phyloP scores from a whole-genome alignment of 2,329 filamentous ascomycete genomes.

The Parascedosporium putredinis region DNA sequence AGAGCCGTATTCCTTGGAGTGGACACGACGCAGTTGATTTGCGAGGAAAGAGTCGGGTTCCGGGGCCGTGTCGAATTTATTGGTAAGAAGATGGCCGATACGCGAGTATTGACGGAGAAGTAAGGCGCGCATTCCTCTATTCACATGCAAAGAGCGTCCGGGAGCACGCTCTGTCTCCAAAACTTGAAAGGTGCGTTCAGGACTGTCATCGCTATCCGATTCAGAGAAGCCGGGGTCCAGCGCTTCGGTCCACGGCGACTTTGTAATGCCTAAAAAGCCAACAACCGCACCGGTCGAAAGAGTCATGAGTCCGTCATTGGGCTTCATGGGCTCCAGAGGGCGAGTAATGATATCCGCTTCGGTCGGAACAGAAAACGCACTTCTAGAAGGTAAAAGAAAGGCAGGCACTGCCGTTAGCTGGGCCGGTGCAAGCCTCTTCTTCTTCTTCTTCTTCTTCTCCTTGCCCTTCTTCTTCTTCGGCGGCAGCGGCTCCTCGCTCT shows the following conservation, averaged over 20 bases:
- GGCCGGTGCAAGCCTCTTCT: neutral
- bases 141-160: neutral
- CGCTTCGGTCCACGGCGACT: neutral
- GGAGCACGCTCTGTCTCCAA: neutral
- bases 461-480: no score
- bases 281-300: neutral
- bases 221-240: neutral
- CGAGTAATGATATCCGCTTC: neutral
- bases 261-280: neutral
- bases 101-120: neutral
- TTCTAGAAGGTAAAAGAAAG: neutral
- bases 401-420: neutral
- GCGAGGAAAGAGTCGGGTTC: neutral
- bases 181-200: neutral
- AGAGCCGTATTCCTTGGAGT: neutral
- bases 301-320: slow-evolving; percentile 8
- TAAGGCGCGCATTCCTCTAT: neutral
- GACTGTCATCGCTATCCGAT: neutral
- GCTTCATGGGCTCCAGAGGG: neutral
- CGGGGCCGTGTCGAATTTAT: neutral
- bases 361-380: neutral
- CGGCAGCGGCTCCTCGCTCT: no score
- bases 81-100: neutral
- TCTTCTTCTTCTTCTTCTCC: no score
- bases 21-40: neutral